Percentiles rank a stretch among this genome's conserved stretches.
These are phyloP conservation scores for Marvania coccoides DNA, from an alignment of 139 green algal genomes.

Conservation along the genomic window DNA sequence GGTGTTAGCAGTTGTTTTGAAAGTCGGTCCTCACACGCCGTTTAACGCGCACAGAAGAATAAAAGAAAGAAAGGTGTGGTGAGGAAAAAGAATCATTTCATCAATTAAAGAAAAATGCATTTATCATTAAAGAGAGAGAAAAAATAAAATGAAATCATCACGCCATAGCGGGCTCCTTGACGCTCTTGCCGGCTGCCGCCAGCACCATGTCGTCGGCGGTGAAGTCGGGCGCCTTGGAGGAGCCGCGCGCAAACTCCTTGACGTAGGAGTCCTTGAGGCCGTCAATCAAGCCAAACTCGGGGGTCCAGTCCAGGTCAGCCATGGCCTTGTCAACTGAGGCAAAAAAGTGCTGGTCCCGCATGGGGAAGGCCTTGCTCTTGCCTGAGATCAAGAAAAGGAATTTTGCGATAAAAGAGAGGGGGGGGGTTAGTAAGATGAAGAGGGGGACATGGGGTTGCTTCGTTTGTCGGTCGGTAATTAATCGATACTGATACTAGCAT, in stretches of 20 bases:
- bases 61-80: too few species aligned
- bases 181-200: constrained; percentile 4
- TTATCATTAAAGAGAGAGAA: background rate
- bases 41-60: background rate
- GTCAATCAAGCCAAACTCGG: constrained; percentile 82
- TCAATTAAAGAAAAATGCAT: background rate
- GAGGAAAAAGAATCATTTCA: background rate
- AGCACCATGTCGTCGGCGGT: constrained; percentile 86
- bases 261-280: constrained; percentile 83
- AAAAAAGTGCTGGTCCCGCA: constrained; percentile 97
- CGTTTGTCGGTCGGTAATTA: too few species aligned
- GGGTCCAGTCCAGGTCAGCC: constrained; percentile 79
- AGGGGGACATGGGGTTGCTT: too few species aligned
- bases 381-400: too few species aligned
- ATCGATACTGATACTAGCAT: too few species aligned
- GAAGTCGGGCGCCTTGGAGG: constrained; percentile 90
- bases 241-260: constrained; percentile 91
- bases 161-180: constrained; percentile 1
- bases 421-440: too few species aligned
- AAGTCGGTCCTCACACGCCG: background rate
- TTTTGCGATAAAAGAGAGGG: too few species aligned
- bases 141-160: background rate
- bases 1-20: too few species aligned
- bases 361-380: constrained; percentile 85
- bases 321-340: constrained; percentile 84